A percentile compares a stretch with the other conserved stretches of the same genome.
These are phyloP conservation scores for Prunus mume DNA, from an alignment of 306 rosid species.

Conservation along the genomic window DNA sequence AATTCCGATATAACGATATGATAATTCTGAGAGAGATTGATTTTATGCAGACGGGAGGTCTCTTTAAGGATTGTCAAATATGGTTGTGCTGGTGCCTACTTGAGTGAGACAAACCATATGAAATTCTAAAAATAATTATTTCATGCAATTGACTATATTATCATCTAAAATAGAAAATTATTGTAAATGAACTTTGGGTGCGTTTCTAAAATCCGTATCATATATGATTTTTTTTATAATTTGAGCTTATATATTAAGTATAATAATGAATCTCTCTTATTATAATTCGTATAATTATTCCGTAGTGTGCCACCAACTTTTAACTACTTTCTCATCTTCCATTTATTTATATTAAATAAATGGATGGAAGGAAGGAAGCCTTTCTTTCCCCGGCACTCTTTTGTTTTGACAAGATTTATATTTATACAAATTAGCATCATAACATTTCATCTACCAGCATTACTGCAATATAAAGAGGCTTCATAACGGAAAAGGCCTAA, in stretches of 20 bases:
- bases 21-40: background rate
- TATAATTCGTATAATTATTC: background rate
- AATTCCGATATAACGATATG: background rate
- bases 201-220: too few species aligned
- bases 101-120: background rate
- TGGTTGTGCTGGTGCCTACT: background rate
- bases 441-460: background rate
- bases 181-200: too few species aligned
- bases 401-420: background rate
- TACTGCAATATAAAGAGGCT: background rate
- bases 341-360: background rate
- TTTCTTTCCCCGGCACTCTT: slow-evolving; percentile 5
- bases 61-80: background rate
- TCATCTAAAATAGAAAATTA: background rate
- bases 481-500: background rate
- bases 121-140: background rate
- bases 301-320: background rate
- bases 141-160: background rate
- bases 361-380: background rate
- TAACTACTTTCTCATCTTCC: background rate
- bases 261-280: too few species aligned
- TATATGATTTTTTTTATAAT: too few species aligned
- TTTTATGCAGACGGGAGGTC: background rate
- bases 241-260: too few species aligned
- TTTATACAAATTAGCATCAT: background rate